Percentiles rank a stretch among this genome's conserved stretches.
Evolutionary conservation across 108 stramenopile species (phyloP).

Genomic region (Fragilaria radians): DNA sequence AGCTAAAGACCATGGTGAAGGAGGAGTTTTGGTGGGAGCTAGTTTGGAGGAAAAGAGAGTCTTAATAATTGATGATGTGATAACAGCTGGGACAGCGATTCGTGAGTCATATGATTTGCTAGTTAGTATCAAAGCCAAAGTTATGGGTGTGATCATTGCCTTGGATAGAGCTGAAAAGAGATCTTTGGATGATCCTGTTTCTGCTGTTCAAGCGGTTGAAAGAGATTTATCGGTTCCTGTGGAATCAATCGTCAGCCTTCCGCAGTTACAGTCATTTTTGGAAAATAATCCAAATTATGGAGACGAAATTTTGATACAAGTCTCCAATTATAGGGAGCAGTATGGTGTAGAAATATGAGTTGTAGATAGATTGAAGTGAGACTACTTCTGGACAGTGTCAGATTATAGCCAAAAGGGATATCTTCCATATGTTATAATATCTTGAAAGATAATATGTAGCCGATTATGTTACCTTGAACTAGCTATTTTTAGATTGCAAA

Average conservation of each 20-base stretch:
- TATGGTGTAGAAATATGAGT: constrained; percentile 58
- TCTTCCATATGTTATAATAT: too few relatives aligned
- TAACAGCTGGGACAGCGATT: constrained; percentile 98
- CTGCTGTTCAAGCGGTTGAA: constrained; percentile 87
- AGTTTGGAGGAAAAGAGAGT: constrained; percentile 85
- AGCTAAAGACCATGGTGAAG: constrained; percentile 99
- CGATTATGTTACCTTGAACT: too few relatives aligned
- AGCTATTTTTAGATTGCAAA: too few relatives aligned
- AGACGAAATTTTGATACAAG: constrained; percentile 45
- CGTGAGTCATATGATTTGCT: constrained; percentile 87
- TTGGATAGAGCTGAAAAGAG: constrained; percentile 93
- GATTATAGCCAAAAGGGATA: too few relatives aligned
- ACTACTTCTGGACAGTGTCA: too few relatives aligned
- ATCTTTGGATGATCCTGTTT: constrained; percentile 72
- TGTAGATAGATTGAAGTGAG: not conserved
- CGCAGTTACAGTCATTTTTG: constrained; percentile 76
- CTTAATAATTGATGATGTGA: constrained; percentile 97
- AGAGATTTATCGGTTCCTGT: constrained; percentile 83
- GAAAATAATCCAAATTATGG: constrained; percentile 50
- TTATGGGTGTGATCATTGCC: constrained; percentile 91
- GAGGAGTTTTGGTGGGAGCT: constrained; percentile 91
- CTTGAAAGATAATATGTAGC: too few relatives aligned
- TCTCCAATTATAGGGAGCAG: constrained; percentile 59
- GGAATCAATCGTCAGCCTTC: constrained; percentile 80
- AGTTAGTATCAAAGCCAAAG: constrained; percentile 62